These are phyloP conservation scores for Neofusicoccum cordaticola DNA, from an alignment of 2,329 filamentous ascomycete species.

Conservation along the genomic window DNA sequence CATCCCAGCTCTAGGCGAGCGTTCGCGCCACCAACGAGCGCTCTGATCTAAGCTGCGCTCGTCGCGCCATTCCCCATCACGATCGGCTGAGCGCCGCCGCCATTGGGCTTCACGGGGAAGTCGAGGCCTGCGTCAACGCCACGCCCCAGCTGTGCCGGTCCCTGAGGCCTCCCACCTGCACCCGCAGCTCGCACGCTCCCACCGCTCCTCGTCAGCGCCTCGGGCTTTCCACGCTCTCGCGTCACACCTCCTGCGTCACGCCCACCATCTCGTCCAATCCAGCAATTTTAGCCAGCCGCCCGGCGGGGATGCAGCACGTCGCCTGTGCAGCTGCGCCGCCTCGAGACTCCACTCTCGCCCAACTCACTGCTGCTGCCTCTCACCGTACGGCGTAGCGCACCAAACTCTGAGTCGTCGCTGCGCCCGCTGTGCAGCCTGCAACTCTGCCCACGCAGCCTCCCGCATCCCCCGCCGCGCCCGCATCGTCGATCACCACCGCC, in stretches of 20 bases:
- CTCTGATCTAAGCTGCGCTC: conserved; percentile 9
- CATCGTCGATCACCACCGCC: not conserved
- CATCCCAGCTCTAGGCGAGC: conserved; percentile 4
- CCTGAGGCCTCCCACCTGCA: conserved; percentile 10
- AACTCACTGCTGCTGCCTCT: conserved; percentile 2
- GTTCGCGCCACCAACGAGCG: conserved; percentile 10
- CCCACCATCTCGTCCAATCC: not conserved
- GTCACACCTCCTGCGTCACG: conserved; percentile 11
- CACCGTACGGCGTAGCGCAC: conserved; percentile 1
- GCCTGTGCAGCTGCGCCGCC: conserved; percentile 13
- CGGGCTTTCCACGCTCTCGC: not conserved
- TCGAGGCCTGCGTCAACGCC: conserved; percentile 15
- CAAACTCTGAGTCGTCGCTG: not conserved
- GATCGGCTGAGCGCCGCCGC: not conserved
- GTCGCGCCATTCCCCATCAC: not conserved
- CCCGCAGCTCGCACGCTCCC: conserved; percentile 3
- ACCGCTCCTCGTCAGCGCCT: not conserved
- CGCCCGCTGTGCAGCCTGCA: not conserved
- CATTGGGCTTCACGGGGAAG: conserved; percentile 7
- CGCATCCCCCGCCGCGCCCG: not conserved
- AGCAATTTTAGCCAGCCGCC: conserved; percentile 10
- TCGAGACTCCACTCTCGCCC: conserved; percentile 11
- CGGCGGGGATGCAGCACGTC: not conserved
- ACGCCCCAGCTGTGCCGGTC: not conserved
- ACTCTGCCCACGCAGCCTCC: not conserved